phyloP scores from a whole-genome alignment of 1,139 yeast genomes.

The Yamadazyma spencermartinsiae region DNA sequence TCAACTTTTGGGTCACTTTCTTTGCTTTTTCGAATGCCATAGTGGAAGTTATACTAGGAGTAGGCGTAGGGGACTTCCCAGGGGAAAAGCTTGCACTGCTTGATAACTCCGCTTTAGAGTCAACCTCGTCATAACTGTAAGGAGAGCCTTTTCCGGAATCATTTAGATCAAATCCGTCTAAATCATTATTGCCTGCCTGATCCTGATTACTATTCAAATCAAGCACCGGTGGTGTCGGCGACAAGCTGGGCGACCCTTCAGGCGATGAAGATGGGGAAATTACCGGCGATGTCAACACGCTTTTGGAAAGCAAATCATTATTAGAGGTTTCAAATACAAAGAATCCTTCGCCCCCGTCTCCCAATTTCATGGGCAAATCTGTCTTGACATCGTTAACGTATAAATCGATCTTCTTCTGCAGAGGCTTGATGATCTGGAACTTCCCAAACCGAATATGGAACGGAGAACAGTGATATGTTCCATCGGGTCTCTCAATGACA shows the following conservation, averaged over 20 bases:
- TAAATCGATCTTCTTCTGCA: slow-evolving; percentile 90
- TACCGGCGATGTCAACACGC: slow-evolving; percentile 89
- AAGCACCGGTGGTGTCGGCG: slow-evolving; percentile 15
- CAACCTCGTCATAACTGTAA: slow-evolving; percentile 23
- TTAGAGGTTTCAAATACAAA: slow-evolving; percentile 87
- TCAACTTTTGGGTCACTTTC: slow-evolving; percentile 67
- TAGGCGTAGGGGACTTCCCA: slow-evolving; percentile 18
- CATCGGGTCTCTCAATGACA: slow-evolving; percentile 89
- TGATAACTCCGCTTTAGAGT: slow-evolving; percentile 27
- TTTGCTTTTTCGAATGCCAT: slow-evolving; percentile 64
- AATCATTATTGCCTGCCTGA: slow-evolving; percentile 27
- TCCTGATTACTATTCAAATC: slow-evolving; percentile 17
- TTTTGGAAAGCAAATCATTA: slow-evolving; percentile 61
- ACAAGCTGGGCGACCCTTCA: slow-evolving; percentile 39
- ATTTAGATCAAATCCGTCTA: slow-evolving; percentile 39
- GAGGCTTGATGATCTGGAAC: slow-evolving; percentile 90
- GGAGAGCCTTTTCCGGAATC: slow-evolving; percentile 2
- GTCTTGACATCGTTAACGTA: slow-evolving; percentile 81
- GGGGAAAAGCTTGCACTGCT: slow-evolving; percentile 22
- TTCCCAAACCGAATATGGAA: slow-evolving; percentile 96
- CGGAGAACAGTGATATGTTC: slow-evolving; percentile 86
- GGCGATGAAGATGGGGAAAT: slow-evolving; percentile 79
- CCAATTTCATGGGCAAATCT: slow-evolving; percentile 90
- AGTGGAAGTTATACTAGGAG: slow-evolving; percentile 30
- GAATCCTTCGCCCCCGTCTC: slow-evolving; percentile 98